A percentile compares a stretch with the other conserved stretches of the same genome.
Evolutionary conservation across 1,139 yeast species (phyloP).

Genomic region (Candida dubliniensis): DNA sequence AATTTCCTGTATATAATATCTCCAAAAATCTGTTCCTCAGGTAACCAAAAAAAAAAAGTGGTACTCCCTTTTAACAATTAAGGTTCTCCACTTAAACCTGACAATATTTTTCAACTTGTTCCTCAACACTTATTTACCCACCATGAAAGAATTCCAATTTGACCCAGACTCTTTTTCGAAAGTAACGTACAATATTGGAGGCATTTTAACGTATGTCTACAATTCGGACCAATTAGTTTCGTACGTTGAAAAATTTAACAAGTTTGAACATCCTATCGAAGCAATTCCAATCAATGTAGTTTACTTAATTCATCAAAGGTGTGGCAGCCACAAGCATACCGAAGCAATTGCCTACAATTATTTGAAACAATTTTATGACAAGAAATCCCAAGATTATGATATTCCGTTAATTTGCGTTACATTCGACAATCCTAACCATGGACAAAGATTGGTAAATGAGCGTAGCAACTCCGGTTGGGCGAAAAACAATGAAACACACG

Average conservation of each 20-base stretch:
- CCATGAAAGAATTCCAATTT: constrained; percentile 21
- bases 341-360: constrained; percentile 34
- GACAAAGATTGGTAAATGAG: constrained; percentile 42
- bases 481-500: constrained; percentile 45
- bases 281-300: constrained; percentile 37
- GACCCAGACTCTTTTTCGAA: constrained; percentile 26
- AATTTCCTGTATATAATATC: background rate
- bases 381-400: constrained; percentile 15
- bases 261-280: constrained; percentile 16
- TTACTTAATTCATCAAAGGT: constrained; percentile 43
- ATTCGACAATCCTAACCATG: constrained; percentile 65
- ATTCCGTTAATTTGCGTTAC: constrained; percentile 48
- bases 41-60: no score
- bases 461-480: constrained; percentile 45
- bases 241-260: constrained; percentile 23
- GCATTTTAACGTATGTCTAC: constrained; percentile 35
- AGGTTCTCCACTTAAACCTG: no score
- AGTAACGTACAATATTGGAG: constrained; percentile 29
- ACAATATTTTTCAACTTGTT: background rate
- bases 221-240: constrained; percentile 28
- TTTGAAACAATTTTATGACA: constrained; percentile 26
- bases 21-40: background rate
- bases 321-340: constrained; percentile 27
- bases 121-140: background rate
- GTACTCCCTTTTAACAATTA: no score